phyloP scores from a whole-genome alignment of 116 monocot genomes.

The Dioscorea cayenensis region DNA sequence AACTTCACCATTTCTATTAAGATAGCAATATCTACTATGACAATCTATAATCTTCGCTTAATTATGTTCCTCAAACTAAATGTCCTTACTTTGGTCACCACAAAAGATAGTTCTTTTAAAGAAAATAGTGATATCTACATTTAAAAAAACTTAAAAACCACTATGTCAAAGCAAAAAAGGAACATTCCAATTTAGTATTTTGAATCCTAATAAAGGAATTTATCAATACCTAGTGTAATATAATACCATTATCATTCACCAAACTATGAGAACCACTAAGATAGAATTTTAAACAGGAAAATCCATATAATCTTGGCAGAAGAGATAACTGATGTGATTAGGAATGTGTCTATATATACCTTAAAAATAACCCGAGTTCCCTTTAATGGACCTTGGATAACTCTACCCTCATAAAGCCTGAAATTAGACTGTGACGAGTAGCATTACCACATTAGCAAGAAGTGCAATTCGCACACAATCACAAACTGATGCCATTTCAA shows the following conservation, averaged over 20 bases:
- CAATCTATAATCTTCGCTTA: background rate
- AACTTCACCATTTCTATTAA: no score
- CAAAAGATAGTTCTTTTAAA: no score
- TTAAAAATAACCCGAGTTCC: constrained; percentile 72
- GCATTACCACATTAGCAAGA: constrained; percentile 34
- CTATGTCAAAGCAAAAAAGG: no score
- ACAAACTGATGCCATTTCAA: background rate
- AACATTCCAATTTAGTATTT: no score
- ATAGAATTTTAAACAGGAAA: background rate
- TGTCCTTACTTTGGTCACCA: background rate
- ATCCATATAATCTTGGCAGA: background rate
- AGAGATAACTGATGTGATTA: background rate
- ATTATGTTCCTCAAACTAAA: background rate
- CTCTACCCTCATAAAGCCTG: constrained; percentile 95
- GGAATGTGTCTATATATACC: constrained; percentile 19
- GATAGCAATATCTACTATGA: background rate
- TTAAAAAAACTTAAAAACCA: no score
- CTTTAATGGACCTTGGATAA: constrained; percentile 58
- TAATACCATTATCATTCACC: no score
- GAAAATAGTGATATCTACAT: no score
- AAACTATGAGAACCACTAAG: background rate
- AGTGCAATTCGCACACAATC: constrained; percentile 4
- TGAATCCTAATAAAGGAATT: no score
- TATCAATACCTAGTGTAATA: no score
- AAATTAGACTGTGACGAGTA: constrained; percentile 44